Conservation (phyloP, 495 filamentous ascomycete species). For the Aspergillus biplanus region DNA sequence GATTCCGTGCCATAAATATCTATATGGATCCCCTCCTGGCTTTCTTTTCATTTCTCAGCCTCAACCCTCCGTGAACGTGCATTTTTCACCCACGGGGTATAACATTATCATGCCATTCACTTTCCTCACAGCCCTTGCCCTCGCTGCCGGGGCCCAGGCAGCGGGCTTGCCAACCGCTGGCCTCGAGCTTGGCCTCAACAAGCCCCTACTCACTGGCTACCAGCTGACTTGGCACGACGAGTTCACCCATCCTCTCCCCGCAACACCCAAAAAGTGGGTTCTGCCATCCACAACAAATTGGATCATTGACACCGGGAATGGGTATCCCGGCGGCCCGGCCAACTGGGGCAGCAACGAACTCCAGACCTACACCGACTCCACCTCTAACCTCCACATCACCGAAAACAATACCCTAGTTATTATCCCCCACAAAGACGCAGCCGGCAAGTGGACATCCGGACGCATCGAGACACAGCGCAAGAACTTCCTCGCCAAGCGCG, state of each 20-base stretch:
- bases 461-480: constrained; percentile 13
- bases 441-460: not conserved
- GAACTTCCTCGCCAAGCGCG: constrained; percentile 5
- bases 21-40: no score
- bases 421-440: not conserved
- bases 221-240: constrained; percentile 17
- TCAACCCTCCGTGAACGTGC: no score
- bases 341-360: constrained; percentile 15
- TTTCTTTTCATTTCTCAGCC: no score
- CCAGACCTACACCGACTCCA: constrained; percentile 6
- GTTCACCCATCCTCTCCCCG: constrained; percentile 8
- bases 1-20: not conserved
- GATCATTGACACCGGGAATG: constrained; percentile 3
- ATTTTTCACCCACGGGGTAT: no score
- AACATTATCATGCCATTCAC: no score
- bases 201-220: constrained; percentile 13
- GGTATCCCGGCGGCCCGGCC: not conserved
- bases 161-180: constrained; percentile 1
- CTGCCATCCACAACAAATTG: constrained; percentile 7
- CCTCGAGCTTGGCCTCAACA: constrained; percentile 14
- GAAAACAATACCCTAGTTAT: not conserved
- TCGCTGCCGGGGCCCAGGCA: not conserved
- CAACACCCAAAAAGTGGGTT: not conserved
- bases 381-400: constrained; percentile 8
- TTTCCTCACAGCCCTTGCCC: not conserved